These are phyloP conservation scores for Neoarthrinium moseri DNA, from an alignment of 2,329 filamentous ascomycete genomes.

Conservation along the genomic window DNA sequence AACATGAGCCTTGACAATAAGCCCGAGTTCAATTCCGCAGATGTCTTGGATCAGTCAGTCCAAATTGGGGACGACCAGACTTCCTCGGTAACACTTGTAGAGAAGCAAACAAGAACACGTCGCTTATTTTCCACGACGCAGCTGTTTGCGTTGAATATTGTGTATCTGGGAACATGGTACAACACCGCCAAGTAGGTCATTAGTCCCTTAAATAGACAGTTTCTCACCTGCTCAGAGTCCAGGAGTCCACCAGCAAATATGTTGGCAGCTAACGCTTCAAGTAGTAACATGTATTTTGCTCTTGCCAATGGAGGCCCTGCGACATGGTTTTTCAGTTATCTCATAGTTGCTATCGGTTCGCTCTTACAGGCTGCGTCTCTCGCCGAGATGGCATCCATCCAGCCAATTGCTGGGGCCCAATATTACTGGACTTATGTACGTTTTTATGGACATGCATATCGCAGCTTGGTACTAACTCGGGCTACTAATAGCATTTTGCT, in stretches of 20 bases:
- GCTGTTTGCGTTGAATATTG: conserved; percentile 4
- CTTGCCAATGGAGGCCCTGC: conserved; percentile 11
- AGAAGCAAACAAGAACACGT: conserved; percentile 5
- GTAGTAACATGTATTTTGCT: conserved; percentile 11
- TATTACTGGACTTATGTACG: conserved; percentile 12
- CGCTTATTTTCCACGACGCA: conserved; percentile 1
- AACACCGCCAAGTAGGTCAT: neutral
- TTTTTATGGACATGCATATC: too few species aligned
- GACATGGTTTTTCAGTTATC: conserved; percentile 10
- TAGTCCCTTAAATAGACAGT: neutral
- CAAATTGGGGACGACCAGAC: neutral
- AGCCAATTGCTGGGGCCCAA: conserved; percentile 12
- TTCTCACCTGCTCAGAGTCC: too few species aligned
- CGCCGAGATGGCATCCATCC: conserved; percentile 11
- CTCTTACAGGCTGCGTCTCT: conserved; percentile 9
- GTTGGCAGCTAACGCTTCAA: neutral
- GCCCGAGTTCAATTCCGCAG: neutral
- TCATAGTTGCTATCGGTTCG: conserved; percentile 9
- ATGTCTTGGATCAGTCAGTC: neutral
- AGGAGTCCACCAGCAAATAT: too few species aligned
- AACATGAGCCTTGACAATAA: neutral
- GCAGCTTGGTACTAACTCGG: too few species aligned
- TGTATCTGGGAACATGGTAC: conserved; percentile 5
- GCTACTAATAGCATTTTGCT: conserved; percentile 5
- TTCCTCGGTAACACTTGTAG: neutral